These are phyloP conservation scores for Ilex aquifolium DNA, from an alignment of 257 asterid species.

Conservation along the genomic window DNA sequence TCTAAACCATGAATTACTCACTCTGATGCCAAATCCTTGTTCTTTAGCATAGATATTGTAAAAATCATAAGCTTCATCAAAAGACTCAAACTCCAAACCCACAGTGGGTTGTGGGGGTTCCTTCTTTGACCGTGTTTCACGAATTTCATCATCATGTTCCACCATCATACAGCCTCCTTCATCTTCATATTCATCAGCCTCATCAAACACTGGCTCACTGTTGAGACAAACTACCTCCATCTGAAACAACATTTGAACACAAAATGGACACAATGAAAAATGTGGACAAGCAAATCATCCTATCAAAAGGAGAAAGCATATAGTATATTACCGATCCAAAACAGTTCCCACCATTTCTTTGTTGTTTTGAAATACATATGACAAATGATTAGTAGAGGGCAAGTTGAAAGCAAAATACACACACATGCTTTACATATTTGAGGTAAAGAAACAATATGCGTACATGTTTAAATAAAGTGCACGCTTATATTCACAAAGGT, in stretches of 20 bases:
- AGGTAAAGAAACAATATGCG: too few relatives aligned
- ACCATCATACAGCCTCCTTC: conserved; percentile 29
- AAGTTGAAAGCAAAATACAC: too few relatives aligned
- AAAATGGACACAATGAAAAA: not conserved
- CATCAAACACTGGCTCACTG: conserved; percentile 40
- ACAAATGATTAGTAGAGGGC: too few relatives aligned
- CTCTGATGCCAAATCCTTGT: conserved; percentile 60
- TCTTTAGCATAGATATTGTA: conserved; percentile 53
- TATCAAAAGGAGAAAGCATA: too few relatives aligned
- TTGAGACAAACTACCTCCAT: conserved; percentile 57
- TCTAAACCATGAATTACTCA: conserved; percentile 64
- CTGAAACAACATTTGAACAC: conserved; percentile 15
- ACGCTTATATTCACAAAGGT: too few relatives aligned
- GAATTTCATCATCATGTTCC: conserved; percentile 24
- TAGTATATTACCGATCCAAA: too few relatives aligned
- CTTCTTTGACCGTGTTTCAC: conserved; percentile 21
- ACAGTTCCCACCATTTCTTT: too few relatives aligned
- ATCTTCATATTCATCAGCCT: conserved; percentile 35
- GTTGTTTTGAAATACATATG: too few relatives aligned
- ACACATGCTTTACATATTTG: too few relatives aligned
- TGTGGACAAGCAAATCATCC: too few relatives aligned
- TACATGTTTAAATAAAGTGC: too few relatives aligned
- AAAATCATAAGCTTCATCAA: conserved; percentile 52
- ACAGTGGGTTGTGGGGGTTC: conserved; percentile 29
- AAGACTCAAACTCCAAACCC: conserved; percentile 55